Conservation (phyloP, 352 stramenopile genomes). For the Pythium aquatile region DNA sequence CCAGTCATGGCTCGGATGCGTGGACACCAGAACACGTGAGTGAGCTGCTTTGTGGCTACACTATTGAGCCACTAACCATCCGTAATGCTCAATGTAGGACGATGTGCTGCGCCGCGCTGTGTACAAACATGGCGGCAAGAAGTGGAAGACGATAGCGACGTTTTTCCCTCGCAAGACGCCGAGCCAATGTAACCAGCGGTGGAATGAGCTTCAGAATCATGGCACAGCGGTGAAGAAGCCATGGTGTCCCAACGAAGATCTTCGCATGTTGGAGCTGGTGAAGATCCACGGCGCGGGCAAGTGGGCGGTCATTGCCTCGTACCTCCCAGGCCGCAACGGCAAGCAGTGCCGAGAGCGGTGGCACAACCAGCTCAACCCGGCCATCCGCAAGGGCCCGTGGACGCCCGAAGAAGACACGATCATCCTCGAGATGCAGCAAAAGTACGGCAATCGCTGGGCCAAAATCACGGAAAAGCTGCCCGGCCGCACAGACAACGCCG, state of each 20-base stretch:
- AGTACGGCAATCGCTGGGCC: constrained; percentile 95
- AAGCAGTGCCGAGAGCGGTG: constrained; percentile 90
- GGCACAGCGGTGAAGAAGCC: constrained; percentile 61
- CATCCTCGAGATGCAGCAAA: constrained; percentile 77
- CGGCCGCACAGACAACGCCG: constrained; percentile 94
- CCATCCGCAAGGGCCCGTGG: constrained; percentile 79
- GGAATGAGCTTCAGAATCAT: constrained; percentile 69
- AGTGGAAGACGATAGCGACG: constrained; percentile 70
- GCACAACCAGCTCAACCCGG: constrained; percentile 84
- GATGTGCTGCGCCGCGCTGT: constrained; percentile 64
- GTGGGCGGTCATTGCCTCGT: constrained; percentile 82
- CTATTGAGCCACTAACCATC: not conserved
- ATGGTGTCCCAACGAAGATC: constrained; percentile 64
- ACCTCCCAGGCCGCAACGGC: constrained; percentile 77
- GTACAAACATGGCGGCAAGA: constrained; percentile 73
- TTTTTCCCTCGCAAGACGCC: constrained; percentile 46
- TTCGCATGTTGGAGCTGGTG: constrained; percentile 61
- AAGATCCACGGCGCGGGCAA: constrained; percentile 56
- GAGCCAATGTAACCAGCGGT: constrained; percentile 60
- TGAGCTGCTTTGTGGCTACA: not conserved
- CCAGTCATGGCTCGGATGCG: constrained; percentile 1
- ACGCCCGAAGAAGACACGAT: constrained; percentile 83
- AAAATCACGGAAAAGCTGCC: constrained; percentile 97
- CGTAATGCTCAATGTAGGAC: constrained; percentile 36
- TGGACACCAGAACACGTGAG: constrained; percentile 43